Conservation (phyloP, 2,329 filamentous ascomycete species). For the Elsinoe perseae region DNA sequence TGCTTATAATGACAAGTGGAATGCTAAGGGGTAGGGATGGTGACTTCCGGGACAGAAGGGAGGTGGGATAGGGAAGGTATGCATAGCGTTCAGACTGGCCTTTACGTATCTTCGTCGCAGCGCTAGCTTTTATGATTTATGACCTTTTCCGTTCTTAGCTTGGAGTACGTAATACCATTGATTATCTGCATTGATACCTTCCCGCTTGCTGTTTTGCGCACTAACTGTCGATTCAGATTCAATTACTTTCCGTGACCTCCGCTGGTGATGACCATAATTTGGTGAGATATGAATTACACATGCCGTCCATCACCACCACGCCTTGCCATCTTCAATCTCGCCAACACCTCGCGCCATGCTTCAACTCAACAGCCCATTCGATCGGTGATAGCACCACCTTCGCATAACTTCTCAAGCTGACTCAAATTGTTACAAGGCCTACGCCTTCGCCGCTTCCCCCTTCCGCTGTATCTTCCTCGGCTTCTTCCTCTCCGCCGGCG, state of each 20-base stretch:
- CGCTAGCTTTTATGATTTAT: not conserved
- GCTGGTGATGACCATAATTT: no score
- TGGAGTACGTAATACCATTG: not conserved
- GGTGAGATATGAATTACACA: no score
- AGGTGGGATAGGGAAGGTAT: not conserved
- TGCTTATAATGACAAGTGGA: conserved; percentile 60
- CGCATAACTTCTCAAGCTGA: no score
- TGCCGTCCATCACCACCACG: no score
- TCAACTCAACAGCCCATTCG: no score
- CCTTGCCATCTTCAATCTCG: no score
- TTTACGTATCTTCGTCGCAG: not conserved
- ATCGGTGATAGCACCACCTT: no score
- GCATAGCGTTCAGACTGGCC: not conserved
- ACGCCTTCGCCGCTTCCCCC: no score
- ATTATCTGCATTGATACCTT: not conserved
- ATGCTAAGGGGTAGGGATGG: conserved; percentile 44
- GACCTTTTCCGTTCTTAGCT: not conserved
- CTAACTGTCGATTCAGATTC: not conserved
- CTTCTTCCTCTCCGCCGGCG: conserved; percentile 15
- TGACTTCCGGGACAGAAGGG: not conserved
- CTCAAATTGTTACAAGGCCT: no score
- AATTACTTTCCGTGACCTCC: not conserved
- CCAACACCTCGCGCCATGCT: no score
- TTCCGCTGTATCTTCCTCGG: conserved; percentile 13
- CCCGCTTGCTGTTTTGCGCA: not conserved